Conservation (phyloP, 768 basidiomycete species). For the Auricularia heimuer region DNA sequence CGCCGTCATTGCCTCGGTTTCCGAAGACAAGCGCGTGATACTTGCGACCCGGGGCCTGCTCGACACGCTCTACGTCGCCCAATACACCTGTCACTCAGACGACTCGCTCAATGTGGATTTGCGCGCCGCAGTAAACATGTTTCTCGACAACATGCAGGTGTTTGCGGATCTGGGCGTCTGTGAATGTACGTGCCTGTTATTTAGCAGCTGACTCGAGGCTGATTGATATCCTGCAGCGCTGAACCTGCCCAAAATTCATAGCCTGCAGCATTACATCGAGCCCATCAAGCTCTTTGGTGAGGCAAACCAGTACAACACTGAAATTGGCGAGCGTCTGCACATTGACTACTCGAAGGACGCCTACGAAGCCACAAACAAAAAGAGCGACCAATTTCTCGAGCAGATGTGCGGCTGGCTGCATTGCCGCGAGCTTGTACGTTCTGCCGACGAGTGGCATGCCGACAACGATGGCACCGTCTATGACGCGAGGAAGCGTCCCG, state of each 20-base stretch:
- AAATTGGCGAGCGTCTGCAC: background rate
- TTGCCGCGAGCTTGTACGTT: background rate
- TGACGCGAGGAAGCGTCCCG: too few relatives aligned
- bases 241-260: conserved; percentile 21
- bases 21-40: background rate
- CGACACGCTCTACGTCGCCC: conserved; percentile 20
- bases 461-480: too few relatives aligned
- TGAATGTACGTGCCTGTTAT: too few relatives aligned
- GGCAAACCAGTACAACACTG: background rate
- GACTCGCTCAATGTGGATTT: conserved; percentile 5
- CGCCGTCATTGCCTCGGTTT: background rate
- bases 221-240: conserved; percentile 11
- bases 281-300: conserved; percentile 14
- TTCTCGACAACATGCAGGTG: conserved; percentile 7
- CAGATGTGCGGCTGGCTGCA: background rate
- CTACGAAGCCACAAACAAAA: background rate
- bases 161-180: conserved; percentile 6
- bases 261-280: conserved; percentile 13
- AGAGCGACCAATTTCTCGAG: background rate
- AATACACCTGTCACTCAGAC: conserved; percentile 10
- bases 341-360: background rate
- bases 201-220: too few relatives aligned
- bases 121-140: background rate
- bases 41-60: conserved; percentile 10
- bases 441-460: too few relatives aligned